Base-by-base conservation (phyloP, 495 filamentous ascomycete genomes). In the Penicillium bialowiezense region DNA sequence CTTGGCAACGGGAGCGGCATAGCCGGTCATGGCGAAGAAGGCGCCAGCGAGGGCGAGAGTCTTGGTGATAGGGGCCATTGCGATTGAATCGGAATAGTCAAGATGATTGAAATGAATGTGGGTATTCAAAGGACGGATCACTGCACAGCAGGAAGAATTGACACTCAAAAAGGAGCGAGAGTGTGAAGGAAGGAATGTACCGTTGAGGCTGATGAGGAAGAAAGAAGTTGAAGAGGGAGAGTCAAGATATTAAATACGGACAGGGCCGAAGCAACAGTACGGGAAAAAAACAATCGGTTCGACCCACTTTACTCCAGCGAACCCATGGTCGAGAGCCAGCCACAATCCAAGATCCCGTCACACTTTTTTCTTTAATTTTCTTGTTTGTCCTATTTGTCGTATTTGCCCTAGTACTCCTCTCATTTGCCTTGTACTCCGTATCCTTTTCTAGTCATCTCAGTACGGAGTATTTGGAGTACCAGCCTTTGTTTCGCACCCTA, bases 61-160 rank as follows among this genome's bases (percentile, higher is more conserved):
- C 63, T 75, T 74, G 50, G 59, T 50, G 54, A 74, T 56, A 20
- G 71, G 68, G 47, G 71, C 69, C 72, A 75, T 74, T 63, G 54
- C 49, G 29, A 45, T 50, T 54, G 41, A 15, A 40, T 31, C 19
- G 26, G 38, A 50, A 17, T 44, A 37, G 40, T 31, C 26, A 34
- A 26, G 7, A 19, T 38, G 52, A 18, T 41, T 44, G 38, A 32
- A 52, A 51, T 14, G 41, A 46, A 38, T 42, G 54, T 29, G 48
- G 46, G 31, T 37, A 34, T 32, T 38, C 34, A 47, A 57, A 53
- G 26, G 50, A 59, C 47, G 37, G 59, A 54, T 59, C 50, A 67
- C 69, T 68, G 69, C 69, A 63, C 71, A 70, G 68, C 69, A 70
- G 69, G 55, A 57, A 37, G 37, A 47, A 47, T 38, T 39, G 49